Evolutionary conservation across 2,329 filamentous ascomycete genomes (phyloP).

Genomic region (Cladophialophora yegresii): DNA sequence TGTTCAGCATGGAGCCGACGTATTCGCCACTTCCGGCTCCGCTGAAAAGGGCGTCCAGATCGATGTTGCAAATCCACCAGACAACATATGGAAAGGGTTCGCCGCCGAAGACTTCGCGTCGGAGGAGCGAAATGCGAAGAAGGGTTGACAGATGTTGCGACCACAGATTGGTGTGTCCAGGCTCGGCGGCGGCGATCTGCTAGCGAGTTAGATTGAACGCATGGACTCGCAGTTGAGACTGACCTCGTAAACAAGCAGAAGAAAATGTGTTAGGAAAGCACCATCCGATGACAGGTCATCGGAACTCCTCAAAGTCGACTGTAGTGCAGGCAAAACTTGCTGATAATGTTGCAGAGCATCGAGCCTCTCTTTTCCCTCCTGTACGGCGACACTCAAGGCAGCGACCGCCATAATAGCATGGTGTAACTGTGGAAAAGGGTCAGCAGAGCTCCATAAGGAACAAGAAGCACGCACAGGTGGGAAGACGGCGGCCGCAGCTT

Average conservation of each 20-base stretch:
- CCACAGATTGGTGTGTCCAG: slow-evolving; percentile 55
- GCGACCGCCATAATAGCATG: slow-evolving; percentile 62
- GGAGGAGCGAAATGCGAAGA: slow-evolving; percentile 52
- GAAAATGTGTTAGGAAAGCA: slow-evolving; percentile 59
- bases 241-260: slow-evolving; percentile 60
- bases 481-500: slow-evolving; percentile 52
- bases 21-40: slow-evolving; percentile 56
- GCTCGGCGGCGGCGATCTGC: slow-evolving; percentile 51
- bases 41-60: slow-evolving; percentile 58
- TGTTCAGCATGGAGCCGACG: slow-evolving; percentile 50
- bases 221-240: slow-evolving; percentile 24
- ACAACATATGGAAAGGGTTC: slow-evolving; percentile 56
- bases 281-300: slow-evolving; percentile 59
- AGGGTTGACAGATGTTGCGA: slow-evolving; percentile 57
- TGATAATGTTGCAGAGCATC: slow-evolving; percentile 59
- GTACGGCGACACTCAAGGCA: slow-evolving; percentile 54
- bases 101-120: slow-evolving; percentile 48
- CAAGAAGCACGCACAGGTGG: slow-evolving; percentile 50
- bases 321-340: slow-evolving; percentile 54
- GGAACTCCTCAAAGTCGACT: slow-evolving; percentile 48
- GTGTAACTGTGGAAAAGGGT: slow-evolving; percentile 48
- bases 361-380: slow-evolving; percentile 50
- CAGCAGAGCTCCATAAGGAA: slow-evolving; percentile 8
- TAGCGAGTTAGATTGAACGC: slow-evolving; percentile 26
- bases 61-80: slow-evolving; percentile 58